phyloP scores from a whole-genome alignment of 345 rosid genomes.

The Camelina sativa region DNA sequence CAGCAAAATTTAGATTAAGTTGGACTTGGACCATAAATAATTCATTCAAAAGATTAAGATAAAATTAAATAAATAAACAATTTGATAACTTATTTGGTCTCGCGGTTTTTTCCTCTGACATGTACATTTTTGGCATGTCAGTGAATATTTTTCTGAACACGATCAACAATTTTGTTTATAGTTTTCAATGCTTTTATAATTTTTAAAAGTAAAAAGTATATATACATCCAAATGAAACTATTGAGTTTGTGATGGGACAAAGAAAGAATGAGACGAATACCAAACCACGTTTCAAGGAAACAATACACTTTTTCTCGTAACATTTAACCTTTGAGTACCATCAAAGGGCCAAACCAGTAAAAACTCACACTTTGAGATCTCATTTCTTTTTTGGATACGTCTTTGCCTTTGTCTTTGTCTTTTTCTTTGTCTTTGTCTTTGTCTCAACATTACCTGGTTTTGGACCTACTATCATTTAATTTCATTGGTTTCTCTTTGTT shows the following conservation, averaged over 20 bases:
- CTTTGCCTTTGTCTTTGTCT: constrained; percentile 28
- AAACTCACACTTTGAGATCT: constrained; percentile 37
- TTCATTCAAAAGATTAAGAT: not conserved
- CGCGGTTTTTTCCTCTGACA: not conserved
- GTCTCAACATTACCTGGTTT: constrained; percentile 41
- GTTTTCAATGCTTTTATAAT: constrained; percentile 6
- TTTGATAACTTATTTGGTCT: not conserved
- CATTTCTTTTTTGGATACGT: constrained; percentile 25
- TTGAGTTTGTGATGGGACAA: constrained; percentile 37
- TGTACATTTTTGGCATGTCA: constrained; percentile 13
- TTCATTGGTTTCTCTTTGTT: constrained; percentile 17
- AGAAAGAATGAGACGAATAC: constrained; percentile 37
- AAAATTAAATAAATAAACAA: not conserved
- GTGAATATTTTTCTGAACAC: constrained; percentile 28
- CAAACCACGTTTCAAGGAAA: constrained; percentile 26
- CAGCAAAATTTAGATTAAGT: not conserved
- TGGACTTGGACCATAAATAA: not conserved
- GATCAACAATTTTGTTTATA: constrained; percentile 9
- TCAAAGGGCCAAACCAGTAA: constrained; percentile 42
- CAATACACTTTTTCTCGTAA: constrained; percentile 21
- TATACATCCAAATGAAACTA: constrained; percentile 22
- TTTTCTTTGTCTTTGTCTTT: constrained; percentile 24
- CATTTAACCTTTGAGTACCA: constrained; percentile 36
- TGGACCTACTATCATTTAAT: constrained; percentile 21
- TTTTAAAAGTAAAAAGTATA: constrained; percentile 3